Base-by-base conservation (phyloP, 148 eudicot genomes). In the Suaeda aralocaspica region DNA sequence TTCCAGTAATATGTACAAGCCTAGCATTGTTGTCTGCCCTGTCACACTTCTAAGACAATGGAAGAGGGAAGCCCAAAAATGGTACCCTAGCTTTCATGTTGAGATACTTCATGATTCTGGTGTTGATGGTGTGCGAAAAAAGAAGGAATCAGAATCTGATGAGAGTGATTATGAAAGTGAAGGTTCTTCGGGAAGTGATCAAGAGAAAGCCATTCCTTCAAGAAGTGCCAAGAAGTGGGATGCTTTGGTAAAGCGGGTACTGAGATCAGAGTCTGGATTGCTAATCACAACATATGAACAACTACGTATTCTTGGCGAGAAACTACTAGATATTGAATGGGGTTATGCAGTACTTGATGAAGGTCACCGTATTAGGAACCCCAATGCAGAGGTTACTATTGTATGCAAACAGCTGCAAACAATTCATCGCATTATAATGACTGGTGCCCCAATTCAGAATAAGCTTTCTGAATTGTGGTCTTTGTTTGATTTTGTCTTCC, bases 391-490 rank as follows among this genome's bases (percentile, higher is more conserved):
- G 75, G 74, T 94, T 53, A 94, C 99, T 72, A 82, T 94, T 60
- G 96, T 89, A 57, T 94, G 99, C 85, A 94, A 94, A 72, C 99
- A 94, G 80, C 81, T 94, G 56, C 97, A 89, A 80, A 94, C 99
- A n/a, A 85, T 94, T 81, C 99, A 94, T 75, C 99, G 99, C 69
- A 81, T 94, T 70, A 94, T 94, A 64, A 94, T 94, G 97, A 90
- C 97, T 3, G 99, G 97, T 74, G 85, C 99, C 16, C 97, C 99
- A n/a, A 94, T 94, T 77, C 99, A 94, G 83, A 94, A 94, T 82
- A 94, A 87, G 76, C 84, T 94, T 73, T 74, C 86, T 80, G 97
- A 91, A 80, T 77, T 94, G 67, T 94, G 99, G 99, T 91, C 99
- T 58, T 82, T 94, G 82, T 94, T 91, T 82, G 99, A 94, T 77